Base-by-base conservation (phyloP, 331 rosid species). In the Prunus yedoensis region DNA sequence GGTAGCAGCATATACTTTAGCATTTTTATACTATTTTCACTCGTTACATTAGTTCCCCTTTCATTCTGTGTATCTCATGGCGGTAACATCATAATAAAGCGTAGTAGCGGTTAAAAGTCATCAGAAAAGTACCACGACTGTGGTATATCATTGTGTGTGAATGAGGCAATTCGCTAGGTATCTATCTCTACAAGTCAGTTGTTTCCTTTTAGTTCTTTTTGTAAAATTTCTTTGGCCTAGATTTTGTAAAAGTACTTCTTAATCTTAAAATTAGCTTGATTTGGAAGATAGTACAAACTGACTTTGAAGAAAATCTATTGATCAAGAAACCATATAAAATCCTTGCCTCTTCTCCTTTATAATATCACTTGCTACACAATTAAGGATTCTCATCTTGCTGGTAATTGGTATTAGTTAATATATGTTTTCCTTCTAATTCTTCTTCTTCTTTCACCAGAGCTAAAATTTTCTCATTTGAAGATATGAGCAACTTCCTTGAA, bases 311-410 rank as follows among this genome's bases (percentile, higher is more conserved):
- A 61, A 51, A 30, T 60, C 35, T 60, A 41, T 21, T 30, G 54
- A 21, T 53, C 6, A 52, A 52, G 58, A 52, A 52, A 16, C 21
- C 7, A 66, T 77, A 15, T 77, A 38, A 12, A 68, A 45, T 14
- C 27, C n/a, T 20, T 4, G n/a, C 5, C 30, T 25, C 54, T 54
- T 54, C 17, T 56, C 52, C 20, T 7, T 30, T 32, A 35, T 38
- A 64, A 64, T 38, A 17, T 18, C 3, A 63, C 7, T 35, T 62
- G 46, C 16, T 20, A 67, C 12, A 10, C 46, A 47, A 2, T 53
- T 16, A 64, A 51, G 59, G 58, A 51, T 60, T 23, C 66, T 28
- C 30, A 52, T 53, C 72, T 68, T 61, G 16, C 70, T 69, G 41
- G 4, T 59, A 58, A 56, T 61, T 53, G 4, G 68, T 16, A 51